Evolutionary conservation across 306 rosid species (phyloP), one percentile per base, ranked within the genome.

Genomic region (Malus fusca): DNA sequence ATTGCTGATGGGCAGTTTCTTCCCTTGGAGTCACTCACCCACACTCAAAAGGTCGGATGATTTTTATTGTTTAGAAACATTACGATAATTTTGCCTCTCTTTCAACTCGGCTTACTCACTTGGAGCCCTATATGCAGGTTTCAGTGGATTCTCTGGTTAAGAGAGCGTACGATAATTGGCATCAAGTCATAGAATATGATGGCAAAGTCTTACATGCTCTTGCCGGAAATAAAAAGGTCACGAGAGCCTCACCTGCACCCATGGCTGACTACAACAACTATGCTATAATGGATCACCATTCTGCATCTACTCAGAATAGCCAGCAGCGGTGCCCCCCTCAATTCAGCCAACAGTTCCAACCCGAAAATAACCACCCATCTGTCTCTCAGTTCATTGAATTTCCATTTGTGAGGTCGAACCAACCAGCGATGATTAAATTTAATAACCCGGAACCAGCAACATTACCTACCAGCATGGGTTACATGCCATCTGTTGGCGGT

Each of bases 151-250:
- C 89, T 65, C 79, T 87, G 72, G 91, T 87, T 83, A 93, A 81
- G 86, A 88, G 87, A 75, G 96, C 96, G 18, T 93, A 93, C 69
- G 93, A 90, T n/a, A 90, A 89, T 72, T 90, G 98, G 98, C 85
- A 90, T 62, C 92, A 86, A 80, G 95, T 89, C 52, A 64, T 84
- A 46, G 98, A 93, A 85, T 93, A 90, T 73, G 92, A 93, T 73
- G 89, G 90, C 13, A 79, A 89, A 84, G 83, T 88, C 65, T 75
- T 91, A 33, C 86, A 74, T 76, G 83, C 92, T 51, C 72, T 85
- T 0, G 55, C 77, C 11, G 77, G 66, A 63, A 43, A 83, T 19
- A 82, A 73, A 80, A 81, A 82, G 74, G 86, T 74, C 6, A 51
- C 80, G 46, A 81, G 52, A 75, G 74, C 89, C 60, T 31, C 76